Evolutionary conservation across 352 stramenopile species (phyloP), one percentile per base, ranked within the genome.

Genomic region (Phytopythium cucurbitacearum): DNA sequence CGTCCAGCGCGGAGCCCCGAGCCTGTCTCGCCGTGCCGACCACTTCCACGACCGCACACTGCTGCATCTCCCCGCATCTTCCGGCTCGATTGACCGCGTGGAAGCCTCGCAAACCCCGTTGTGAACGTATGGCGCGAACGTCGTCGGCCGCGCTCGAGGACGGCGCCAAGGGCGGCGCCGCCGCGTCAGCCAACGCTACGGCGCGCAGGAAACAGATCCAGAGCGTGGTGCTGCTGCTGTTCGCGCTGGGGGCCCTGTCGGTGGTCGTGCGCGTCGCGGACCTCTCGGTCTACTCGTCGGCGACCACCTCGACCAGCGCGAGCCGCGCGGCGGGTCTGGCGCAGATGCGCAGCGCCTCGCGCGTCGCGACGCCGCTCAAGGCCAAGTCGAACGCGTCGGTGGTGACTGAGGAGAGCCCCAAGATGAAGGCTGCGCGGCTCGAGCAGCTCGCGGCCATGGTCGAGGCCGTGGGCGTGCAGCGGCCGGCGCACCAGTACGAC

Each of bases 201-300:
- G 21, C 21, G 21, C 21, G 21, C 21, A 28, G 21, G 21, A 28
- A 28, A 28, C 38, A 62, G 33, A 15, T 66, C 10, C 54, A 61
- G 59, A 62, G 53, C 48, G 48, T 62, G 33, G 59, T 48, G 39
- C 54, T 66, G 33, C 48, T 66, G 32, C 45, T 66, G 38, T 38
- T 66, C 42, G 53, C 60, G 15, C 36, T 66, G 7, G 59, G 59
- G 42, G 59, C 59, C 7, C 43, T 66, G 6, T 62, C 59, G 11
- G 56, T 66, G 48, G 59, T 66, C n/a, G 59, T 56, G 44, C 53
- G 59, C 34, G 49, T 66, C 41, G 59, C 60, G 39, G 59, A 66
- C 45, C 40, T 66, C 5, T 66, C 59, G 12, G 53, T 51, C 10
- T 51, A 51, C 46, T 42, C 59, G 13, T 46, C 49, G 37, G 53